phyloP scores from a whole-genome alignment of 2,329 filamentous ascomycete genomes.

The Botrytis byssoidea region DNA sequence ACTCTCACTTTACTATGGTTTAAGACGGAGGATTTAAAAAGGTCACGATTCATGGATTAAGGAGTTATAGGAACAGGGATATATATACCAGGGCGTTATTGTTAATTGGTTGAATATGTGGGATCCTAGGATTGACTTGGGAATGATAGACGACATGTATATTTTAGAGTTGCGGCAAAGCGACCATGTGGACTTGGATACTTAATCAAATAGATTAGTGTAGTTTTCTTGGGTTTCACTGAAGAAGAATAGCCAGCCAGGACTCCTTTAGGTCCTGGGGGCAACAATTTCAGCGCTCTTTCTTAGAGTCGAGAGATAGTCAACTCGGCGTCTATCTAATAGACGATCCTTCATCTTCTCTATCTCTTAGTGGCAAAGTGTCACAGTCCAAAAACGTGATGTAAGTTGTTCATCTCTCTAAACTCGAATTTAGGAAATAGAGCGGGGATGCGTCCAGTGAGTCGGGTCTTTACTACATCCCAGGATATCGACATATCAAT shows the following conservation, averaged over 20 bases:
- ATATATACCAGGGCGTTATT: conserved; percentile 4
- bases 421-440: neutral
- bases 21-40: neutral
- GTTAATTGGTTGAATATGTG: neutral
- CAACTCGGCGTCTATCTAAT: neutral
- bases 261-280: neutral
- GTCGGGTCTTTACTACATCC: neutral
- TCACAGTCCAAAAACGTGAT: neutral
- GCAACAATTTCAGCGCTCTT: neutral
- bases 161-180: neutral
- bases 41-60: neutral
- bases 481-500: neutral
- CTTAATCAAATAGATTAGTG: no score
- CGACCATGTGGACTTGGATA: no score
- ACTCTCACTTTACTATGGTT: neutral
- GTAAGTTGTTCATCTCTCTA: neutral
- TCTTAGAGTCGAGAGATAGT: neutral
- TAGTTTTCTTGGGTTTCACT: neutral
- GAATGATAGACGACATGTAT: neutral
- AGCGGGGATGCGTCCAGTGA: neutral
- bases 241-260: neutral
- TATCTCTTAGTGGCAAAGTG: neutral
- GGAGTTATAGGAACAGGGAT: neutral
- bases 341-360: neutral
- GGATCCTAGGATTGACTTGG: neutral